Evolutionary conservation across 2,329 filamentous ascomycete species (phyloP), one percentile per base, ranked within the genome.

Genomic region (Clonostachys rhizophaga): DNA sequence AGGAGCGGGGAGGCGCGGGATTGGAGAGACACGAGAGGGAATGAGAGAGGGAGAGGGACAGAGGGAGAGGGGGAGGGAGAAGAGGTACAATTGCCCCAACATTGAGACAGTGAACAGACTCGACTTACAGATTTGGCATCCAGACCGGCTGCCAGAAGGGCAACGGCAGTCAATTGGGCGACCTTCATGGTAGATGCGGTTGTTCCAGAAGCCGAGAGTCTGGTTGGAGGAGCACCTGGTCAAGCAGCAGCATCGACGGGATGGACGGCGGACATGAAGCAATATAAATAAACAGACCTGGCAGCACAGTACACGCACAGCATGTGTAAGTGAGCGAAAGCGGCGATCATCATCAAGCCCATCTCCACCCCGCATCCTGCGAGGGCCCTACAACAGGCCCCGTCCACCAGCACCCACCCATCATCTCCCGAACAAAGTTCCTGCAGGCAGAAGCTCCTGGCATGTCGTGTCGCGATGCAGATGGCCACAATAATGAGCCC

Each of bases 151-250:
- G 58, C 58, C 51, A 68, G 51, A 20, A 64, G 49, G 33, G 63
- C 53, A 41, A 61, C 58, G 44, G 58, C 60, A 34, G 64, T 52
- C 37, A 67, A 44, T 36, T 58, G 56, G 37, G 56, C 48, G 42
- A 59, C 55, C 63, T 64, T 68, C 66, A 69, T 69, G 50, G 35
- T 57, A 51, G 35, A 44, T 18, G 14, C 2, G 14, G 36, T 39
- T n/a, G 17, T 39, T 39, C 36, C 14, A 30, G 24, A 30, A 30
- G 24, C 8, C 24, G 8, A 30, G 40, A 45, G 11, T 39, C 30
- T 30, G 40, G 48, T 33, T 40, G 34, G 41, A 47, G 42, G 43
- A 51, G 46, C 40, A 34, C 45, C 24, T 24, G 20, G 46, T 40
- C 40, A 34, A 33, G 14, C 24, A 16, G 47, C 24, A 24, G 24